Base-by-base conservation (phyloP, 148 eudicot genomes). In the Fallopia convolvulus region DNA sequence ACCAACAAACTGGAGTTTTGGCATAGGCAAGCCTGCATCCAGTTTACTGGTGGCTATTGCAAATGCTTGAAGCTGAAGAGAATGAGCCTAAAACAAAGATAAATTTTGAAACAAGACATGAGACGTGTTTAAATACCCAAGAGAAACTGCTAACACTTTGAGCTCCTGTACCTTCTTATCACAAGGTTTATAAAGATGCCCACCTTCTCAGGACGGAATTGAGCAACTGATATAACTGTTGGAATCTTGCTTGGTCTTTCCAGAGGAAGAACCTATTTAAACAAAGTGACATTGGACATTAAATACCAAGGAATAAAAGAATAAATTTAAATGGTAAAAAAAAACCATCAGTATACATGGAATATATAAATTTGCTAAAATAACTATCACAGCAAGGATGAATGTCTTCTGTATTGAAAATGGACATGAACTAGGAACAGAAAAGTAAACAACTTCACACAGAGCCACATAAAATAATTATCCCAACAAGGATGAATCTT, bases 151-250 rank as follows among this genome's bases (percentile, higher is more conserved):
- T 55, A 46, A 56, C 74, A 33, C 26, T 73, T 47, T 26, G 39
- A 73, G 52, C 42, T 73, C 55, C 4, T 26, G 75, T 82, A 87
- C 85, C 88, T 80, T 80, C 53, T 3, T 58, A 61, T 36, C 65
- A 58, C 39, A 70, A 76, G 73, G 75, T 73, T 71, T 79, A 79
- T 76, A 80, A 74, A 81, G 77, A 83, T 85, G 83, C 83, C 78
- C 84, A 93, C 98, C 72, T 68, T 96, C 86, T 96, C 99, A 75
- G 98, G 99, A 84, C 99, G 97, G 83, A 96, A 96, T 79, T 91
- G 99, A 83, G 98, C 99, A 84, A 93, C 98, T 33, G 98, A 93
- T 78, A 96, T 89, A 47, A 96, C 84, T 70, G 83, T 77, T 61
- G 90, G 87, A 53, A 86, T 83, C 23, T 72, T 32, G 60, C 79